Conservation (phyloP, 2,329 filamentous ascomycete genomes). For the Pyrenochaeta sp. region DNA sequence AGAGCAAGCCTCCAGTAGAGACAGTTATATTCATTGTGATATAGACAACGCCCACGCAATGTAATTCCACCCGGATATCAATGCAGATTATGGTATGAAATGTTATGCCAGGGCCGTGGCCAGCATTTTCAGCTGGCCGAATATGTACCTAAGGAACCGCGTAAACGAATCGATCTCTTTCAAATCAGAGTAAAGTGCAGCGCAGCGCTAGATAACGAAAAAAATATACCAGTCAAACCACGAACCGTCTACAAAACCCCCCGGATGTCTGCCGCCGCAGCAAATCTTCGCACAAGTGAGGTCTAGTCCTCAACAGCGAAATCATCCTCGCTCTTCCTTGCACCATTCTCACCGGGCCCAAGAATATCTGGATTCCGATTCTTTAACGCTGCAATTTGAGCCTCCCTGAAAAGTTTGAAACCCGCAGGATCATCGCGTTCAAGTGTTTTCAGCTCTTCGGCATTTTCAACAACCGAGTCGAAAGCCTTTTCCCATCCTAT, state of each 20-base stretch:
- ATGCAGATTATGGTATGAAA: neutral
- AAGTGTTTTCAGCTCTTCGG: conserved; percentile 71
- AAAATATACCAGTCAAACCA: neutral
- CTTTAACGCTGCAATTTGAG: conserved; percentile 49
- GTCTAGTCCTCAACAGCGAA: conserved; percentile 17
- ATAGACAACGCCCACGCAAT: neutral
- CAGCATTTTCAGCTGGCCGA: neutral
- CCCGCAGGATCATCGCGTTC: conserved; percentile 49
- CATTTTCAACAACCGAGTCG: conserved; percentile 69
- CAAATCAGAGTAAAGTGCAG: neutral
- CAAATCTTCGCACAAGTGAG: no score
- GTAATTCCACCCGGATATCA: neutral
- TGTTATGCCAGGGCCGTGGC: neutral
- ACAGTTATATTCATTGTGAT: neutral
- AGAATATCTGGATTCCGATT: conserved; percentile 40
- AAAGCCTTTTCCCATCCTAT: conserved; percentile 70
- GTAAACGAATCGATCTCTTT: neutral
- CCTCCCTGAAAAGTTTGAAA: conserved; percentile 44
- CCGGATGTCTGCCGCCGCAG: no score
- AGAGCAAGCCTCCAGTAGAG: neutral
- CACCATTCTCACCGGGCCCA: conserved; percentile 15
- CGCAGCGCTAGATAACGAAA: neutral
- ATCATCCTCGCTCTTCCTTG: conserved; percentile 8
- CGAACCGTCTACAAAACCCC: no score
- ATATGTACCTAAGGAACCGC: neutral